phyloP scores from a whole-genome alignment of 2,329 filamentous ascomycete species.

The Chaetothyriales sp. region DNA sequence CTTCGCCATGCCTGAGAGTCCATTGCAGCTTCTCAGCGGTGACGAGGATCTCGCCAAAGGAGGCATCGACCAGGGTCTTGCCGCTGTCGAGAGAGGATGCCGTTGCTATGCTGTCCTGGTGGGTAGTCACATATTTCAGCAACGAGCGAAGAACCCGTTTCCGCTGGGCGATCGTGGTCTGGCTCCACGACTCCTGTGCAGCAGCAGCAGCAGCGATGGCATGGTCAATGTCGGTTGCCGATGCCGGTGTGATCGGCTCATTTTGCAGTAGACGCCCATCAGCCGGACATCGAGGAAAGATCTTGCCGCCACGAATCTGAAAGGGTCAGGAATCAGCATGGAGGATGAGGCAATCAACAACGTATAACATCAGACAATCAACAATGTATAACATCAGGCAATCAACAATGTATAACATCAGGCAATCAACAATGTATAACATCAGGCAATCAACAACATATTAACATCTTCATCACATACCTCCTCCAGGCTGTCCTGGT shows the following conservation, averaged over 20 bases:
- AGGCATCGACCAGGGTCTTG: constrained; percentile 90
- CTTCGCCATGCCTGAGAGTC: constrained; percentile 83
- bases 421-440: too few relatives aligned
- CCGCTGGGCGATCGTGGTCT: constrained; percentile 62
- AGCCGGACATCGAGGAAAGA: constrained; percentile 47
- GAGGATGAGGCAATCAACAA: neutral
- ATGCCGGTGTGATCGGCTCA: constrained; percentile 50
- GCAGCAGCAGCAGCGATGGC: constrained; percentile 56
- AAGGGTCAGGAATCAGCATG: neutral
- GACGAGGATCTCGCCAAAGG: constrained; percentile 85
- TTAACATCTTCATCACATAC: neutral
- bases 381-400: neutral
- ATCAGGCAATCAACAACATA: neutral
- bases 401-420: neutral
- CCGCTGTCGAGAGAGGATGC: constrained; percentile 84
- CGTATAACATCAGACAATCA: neutral
- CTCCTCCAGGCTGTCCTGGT: neutral
- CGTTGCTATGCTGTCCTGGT: constrained; percentile 73
- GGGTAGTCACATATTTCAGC: constrained; percentile 61
- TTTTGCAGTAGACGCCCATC: constrained; percentile 67
- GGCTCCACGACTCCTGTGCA: constrained; percentile 64
- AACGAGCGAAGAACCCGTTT: constrained; percentile 67
- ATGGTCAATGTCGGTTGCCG: constrained; percentile 60
- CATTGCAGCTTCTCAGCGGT: constrained; percentile 88
- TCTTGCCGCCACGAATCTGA: constrained; percentile 10